phyloP scores from a whole-genome alignment of 1,284 basidiomycete genomes.

The Cerrena zonata region DNA sequence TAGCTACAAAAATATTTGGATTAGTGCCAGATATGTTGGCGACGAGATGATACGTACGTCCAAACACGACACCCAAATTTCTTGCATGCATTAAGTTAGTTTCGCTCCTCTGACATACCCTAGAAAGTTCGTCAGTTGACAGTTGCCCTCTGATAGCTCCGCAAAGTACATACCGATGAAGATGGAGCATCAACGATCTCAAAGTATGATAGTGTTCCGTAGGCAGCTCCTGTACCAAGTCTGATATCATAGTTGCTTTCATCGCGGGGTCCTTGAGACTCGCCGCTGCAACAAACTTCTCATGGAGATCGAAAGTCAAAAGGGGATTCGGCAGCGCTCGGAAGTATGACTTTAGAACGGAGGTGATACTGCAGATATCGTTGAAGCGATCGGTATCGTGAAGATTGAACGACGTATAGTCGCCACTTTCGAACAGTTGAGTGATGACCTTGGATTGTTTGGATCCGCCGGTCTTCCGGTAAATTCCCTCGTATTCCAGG shows the following conservation, averaged over 20 bases:
- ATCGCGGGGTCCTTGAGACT: conserved; percentile 58
- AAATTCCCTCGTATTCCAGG: conserved; percentile 92
- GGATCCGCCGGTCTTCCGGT: conserved; percentile 93
- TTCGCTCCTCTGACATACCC: conserved; percentile 64
- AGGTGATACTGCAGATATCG: conserved; percentile 94
- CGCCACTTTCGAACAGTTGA: conserved; percentile 89
- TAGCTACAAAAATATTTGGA: conserved; percentile 53
- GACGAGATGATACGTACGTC: conserved; percentile 64
- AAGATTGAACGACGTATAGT: conserved; percentile 84
- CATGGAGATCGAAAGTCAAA: conserved; percentile 86
- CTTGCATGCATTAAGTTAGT: conserved; percentile 91
- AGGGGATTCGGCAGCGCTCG: conserved; percentile 85
- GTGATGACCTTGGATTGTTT: conserved; percentile 90
- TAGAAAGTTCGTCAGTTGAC: conserved; percentile 22
- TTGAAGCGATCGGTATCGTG: conserved; percentile 86
- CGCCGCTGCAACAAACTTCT: conserved; percentile 78
- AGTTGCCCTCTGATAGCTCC: neutral
- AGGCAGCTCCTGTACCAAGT: conserved; percentile 77
- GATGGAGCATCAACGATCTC: conserved; percentile 77
- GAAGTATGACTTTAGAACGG: conserved; percentile 96
- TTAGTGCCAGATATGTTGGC: conserved; percentile 1
- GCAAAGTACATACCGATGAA: conserved; percentile 57
- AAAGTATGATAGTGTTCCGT: conserved; percentile 85
- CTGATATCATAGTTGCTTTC: conserved; percentile 60
- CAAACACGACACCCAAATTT: conserved; percentile 99